Percentiles rank a stretch among this genome's conserved stretches.
Conservation (phyloP, 75 land plant species). For the Selaginella moellendorffii region DNA sequence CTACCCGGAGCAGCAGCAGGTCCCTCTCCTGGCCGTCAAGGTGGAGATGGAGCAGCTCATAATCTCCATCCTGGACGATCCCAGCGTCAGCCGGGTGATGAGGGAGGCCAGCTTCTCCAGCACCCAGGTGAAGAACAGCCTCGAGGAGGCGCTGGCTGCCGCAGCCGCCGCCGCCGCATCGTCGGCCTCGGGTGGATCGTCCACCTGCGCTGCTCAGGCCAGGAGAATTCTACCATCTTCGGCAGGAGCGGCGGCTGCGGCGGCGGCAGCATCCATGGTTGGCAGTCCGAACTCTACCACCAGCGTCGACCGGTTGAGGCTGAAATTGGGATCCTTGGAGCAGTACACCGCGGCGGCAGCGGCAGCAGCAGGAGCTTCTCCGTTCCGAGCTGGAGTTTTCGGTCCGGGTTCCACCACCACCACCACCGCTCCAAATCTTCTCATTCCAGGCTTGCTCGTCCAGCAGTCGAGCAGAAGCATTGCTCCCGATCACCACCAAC, state of each 20-base stretch:
- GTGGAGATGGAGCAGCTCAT: constrained; percentile 10
- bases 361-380: background rate
- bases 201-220: background rate
- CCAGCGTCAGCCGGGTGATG: constrained; percentile 7
- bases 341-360: background rate
- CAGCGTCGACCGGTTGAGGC: background rate
- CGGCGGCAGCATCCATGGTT: background rate
- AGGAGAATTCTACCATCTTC: background rate
- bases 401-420: background rate
- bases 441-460: background rate
- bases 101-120: constrained; percentile 2
- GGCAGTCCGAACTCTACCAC: background rate
- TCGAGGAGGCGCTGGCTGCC: constrained; percentile 2
- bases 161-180: no score
- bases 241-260: background rate
- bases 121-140: constrained; percentile 3
- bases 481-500: constrained; percentile 2
- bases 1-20: constrained; percentile 4
- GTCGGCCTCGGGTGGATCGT: no score
- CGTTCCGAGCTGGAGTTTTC: background rate
- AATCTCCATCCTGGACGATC: constrained; percentile 8
- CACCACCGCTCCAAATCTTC: background rate
- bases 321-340: constrained; percentile 1
- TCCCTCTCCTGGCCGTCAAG: constrained; percentile 8
- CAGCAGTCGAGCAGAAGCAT: background rate